Percentiles rank a stretch among this genome's conserved stretches.
phyloP scores from a whole-genome alignment of 352 stramenopile species.

The Halophytophthora polymorphica region DNA sequence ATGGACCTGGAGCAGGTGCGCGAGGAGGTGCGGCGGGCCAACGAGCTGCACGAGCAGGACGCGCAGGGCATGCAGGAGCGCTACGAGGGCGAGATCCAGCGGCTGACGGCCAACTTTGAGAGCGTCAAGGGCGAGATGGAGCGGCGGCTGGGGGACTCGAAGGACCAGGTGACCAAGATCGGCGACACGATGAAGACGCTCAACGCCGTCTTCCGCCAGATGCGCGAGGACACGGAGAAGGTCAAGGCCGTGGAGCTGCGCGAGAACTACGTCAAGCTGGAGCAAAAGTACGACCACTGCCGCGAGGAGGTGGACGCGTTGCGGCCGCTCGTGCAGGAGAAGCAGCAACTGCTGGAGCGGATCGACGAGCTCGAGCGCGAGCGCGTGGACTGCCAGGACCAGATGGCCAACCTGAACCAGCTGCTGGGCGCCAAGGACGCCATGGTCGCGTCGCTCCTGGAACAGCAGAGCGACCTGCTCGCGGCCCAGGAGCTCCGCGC shows the following conservation, averaged over 20 bases:
- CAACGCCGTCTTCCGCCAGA: constrained; percentile 92
- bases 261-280: constrained; percentile 71
- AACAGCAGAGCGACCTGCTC: constrained; percentile 74
- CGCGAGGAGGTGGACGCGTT: constrained; percentile 64
- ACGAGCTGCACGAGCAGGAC: constrained; percentile 37
- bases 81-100: constrained; percentile 58
- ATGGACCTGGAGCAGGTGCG: constrained; percentile 36
- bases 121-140: constrained; percentile 64
- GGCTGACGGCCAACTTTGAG: constrained; percentile 45
- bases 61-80: constrained; percentile 35
- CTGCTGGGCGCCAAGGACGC: constrained; percentile 56
- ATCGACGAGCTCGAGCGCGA: constrained; percentile 32
- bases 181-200: constrained; percentile 91
- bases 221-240: constrained; percentile 90
- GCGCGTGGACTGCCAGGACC: constrained; percentile 33
- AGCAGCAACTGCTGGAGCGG: constrained; percentile 39
- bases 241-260: constrained; percentile 86
- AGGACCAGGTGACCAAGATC: constrained; percentile 88
- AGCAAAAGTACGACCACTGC: constrained; percentile 59
- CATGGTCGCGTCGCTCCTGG: constrained; percentile 64
- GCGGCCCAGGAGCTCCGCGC: constrained; percentile 55
- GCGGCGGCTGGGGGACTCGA: constrained; percentile 53
- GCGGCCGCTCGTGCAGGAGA: constrained; percentile 48
- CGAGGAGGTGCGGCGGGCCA: constrained; percentile 29
- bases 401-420: constrained; percentile 35